A percentile compares a stretch with the other conserved stretches of the same genome.
Conservation (phyloP, 2,329 filamentous ascomycete species). For the Colletotrichum liriopes region DNA sequence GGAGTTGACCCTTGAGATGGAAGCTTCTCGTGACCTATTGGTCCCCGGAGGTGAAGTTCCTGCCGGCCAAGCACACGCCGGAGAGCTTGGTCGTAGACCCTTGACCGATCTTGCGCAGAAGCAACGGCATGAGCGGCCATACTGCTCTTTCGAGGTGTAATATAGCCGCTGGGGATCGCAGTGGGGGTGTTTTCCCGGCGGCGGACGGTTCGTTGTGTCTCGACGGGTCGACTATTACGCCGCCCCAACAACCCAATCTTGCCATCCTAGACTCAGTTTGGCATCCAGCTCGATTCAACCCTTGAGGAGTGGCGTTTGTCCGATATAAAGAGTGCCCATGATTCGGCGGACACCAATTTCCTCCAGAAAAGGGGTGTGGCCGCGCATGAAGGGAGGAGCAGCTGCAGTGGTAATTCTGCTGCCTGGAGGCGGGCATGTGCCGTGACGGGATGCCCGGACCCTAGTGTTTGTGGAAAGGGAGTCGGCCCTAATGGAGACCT, state of each 20-base stretch:
- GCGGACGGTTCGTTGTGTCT: neutral
- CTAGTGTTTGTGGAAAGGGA: conserved; percentile 6
- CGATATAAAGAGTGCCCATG: neutral
- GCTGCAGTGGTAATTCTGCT: conserved; percentile 33
- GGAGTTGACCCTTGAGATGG: neutral
- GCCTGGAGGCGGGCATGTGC: conserved; percentile 18
- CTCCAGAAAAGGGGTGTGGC: neutral
- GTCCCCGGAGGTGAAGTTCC: neutral
- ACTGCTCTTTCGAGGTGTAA: neutral
- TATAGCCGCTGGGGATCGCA: neutral
- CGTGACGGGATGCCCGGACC: conserved; percentile 1
- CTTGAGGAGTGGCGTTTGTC: neutral
- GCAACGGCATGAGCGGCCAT: too few relatives aligned
- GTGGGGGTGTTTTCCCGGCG: neutral
- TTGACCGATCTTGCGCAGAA: neutral
- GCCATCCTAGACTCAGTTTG: neutral
- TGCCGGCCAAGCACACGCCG: neutral
- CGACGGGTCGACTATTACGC: neutral
- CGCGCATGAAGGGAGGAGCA: neutral
- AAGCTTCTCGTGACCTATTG: neutral
- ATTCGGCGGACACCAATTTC: neutral
- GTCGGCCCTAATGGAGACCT: conserved; percentile 12
- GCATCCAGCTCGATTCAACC: neutral
- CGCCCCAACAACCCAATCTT: neutral
- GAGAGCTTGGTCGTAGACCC: neutral